Evolutionary conservation across 257 asterid genomes (phyloP), one percentile per base, ranked within the genome.

Genomic region (Coffea canephora): DNA sequence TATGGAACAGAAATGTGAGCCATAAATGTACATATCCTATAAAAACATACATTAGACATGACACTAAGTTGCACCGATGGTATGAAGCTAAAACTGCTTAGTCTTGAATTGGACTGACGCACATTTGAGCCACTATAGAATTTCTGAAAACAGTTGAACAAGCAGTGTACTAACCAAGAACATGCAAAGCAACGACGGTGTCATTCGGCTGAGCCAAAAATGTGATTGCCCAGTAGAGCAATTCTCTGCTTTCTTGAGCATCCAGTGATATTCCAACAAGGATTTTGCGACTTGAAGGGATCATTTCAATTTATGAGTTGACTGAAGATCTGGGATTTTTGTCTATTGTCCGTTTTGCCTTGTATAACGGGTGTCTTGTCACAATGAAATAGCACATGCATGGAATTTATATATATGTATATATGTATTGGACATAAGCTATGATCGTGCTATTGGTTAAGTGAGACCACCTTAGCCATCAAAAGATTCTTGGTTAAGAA

Each of bases 241-340:
- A 88, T 75, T 87, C 91, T 66, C 84, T 86, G 73, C 96, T 89
- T 61, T 89, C 89, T 69, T 86, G 86, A 70, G 81, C 85, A 77
- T 93, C 91, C 7, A 91, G 82, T 65, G 97, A 74, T 72, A 91
- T 87, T 78, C 97, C 98, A 62, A 93, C 83, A 7, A 91, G 94
- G 71, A 93, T 91, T 83, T 87, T 93, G 10, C 91, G 82, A 41
- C 77, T 70, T 18, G 89, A 74, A 84, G 84, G 77, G 50, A 74
- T 71, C 93, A 90, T 87, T 23, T 79, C 54, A 81, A 76, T 62
- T 27, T 0, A 27, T 11, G 23, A 62, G 62, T 6, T 23, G 3
- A 27, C 8, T 34, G 55, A 18, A 43, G 21, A n/a, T 36, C 45
- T n/a, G 50, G 43, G 46, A 39, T 7, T 71, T 52, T 36, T 36